phyloP scores from a whole-genome alignment of 306 rosid species.

The Sphenostylis stenocarpa region DNA sequence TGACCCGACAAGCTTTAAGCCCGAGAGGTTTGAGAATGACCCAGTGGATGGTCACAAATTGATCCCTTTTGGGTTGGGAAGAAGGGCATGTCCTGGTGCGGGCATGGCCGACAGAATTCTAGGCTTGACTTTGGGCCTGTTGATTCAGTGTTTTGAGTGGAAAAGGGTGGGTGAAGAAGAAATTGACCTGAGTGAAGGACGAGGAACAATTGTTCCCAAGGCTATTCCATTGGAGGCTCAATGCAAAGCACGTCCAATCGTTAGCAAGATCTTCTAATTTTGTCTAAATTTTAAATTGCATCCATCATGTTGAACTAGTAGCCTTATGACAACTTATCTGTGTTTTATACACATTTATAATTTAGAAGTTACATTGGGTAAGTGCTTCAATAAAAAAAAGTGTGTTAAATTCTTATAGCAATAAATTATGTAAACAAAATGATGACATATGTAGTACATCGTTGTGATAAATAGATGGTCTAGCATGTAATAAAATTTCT shows the following conservation, averaged over 20 bases:
- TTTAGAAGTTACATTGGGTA: too few relatives aligned
- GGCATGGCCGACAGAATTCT: conserved; percentile 47
- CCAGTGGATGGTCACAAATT: conserved; percentile 5
- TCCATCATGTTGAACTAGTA: neutral
- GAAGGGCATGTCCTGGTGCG: conserved; percentile 50
- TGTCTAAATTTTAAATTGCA: neutral
- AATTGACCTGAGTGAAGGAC: conserved; percentile 48
- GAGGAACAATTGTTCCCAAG: conserved; percentile 45
- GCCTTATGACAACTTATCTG: neutral
- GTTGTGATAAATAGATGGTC: too few relatives aligned
- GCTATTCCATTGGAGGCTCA: conserved; percentile 50
- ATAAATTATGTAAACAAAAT: too few relatives aligned
- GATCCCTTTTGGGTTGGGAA: conserved; percentile 38
- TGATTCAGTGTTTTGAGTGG: conserved; percentile 74
- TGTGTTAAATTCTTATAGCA: too few relatives aligned
- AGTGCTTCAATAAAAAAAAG: too few relatives aligned
- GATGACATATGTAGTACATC: too few relatives aligned
- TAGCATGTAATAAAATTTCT: too few relatives aligned
- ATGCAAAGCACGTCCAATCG: conserved; percentile 18
- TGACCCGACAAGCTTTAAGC: conserved; percentile 45
- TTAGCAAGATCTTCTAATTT: neutral
- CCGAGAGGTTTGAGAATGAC: conserved; percentile 45
- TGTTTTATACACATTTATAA: too few relatives aligned
- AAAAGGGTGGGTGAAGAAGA: conserved; percentile 27
- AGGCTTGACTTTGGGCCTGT: conserved; percentile 38